Conservation (phyloP, 768 basidiomycete genomes). For the Hygrophorus pudorinus region DNA sequence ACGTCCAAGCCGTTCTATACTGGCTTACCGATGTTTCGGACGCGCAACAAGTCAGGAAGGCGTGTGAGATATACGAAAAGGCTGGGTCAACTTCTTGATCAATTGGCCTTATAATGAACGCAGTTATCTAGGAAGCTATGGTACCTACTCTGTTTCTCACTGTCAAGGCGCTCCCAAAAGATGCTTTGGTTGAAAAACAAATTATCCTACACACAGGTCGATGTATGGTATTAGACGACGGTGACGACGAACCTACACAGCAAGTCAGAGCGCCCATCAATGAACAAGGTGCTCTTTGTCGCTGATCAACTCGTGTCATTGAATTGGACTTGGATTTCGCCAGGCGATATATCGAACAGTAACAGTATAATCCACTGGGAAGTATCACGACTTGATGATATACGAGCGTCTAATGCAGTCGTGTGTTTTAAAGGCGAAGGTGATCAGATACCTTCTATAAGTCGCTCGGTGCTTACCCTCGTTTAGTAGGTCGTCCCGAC, state of each 20-base stretch:
- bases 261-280: constrained; percentile 27
- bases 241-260: constrained; percentile 31
- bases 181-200: constrained; percentile 69
- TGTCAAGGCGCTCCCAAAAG: constrained; percentile 60
- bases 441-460: constrained; percentile 6
- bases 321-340: neutral
- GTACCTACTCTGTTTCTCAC: constrained; percentile 46
- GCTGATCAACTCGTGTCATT: constrained; percentile 5
- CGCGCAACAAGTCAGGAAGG: constrained; percentile 30
- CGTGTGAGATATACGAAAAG: constrained; percentile 20
- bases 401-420: constrained; percentile 30
- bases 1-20: constrained; percentile 55
- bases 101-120: constrained; percentile 5
- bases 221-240: constrained; percentile 34
- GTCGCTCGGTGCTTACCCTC: neutral
- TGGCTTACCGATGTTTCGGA: constrained; percentile 48
- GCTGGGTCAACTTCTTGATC: neutral
- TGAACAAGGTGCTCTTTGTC: constrained; percentile 27
- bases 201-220: constrained; percentile 62
- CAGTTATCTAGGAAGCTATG: constrained; percentile 10
- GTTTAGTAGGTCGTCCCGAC: neutral
- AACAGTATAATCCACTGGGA: constrained; percentile 32
- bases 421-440: constrained; percentile 33
- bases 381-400: constrained; percentile 33
- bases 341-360: constrained; percentile 9